Evolutionary conservation across 495 filamentous ascomycete genomes (phyloP).

Genomic region (Jackrogersella multiformis): DNA sequence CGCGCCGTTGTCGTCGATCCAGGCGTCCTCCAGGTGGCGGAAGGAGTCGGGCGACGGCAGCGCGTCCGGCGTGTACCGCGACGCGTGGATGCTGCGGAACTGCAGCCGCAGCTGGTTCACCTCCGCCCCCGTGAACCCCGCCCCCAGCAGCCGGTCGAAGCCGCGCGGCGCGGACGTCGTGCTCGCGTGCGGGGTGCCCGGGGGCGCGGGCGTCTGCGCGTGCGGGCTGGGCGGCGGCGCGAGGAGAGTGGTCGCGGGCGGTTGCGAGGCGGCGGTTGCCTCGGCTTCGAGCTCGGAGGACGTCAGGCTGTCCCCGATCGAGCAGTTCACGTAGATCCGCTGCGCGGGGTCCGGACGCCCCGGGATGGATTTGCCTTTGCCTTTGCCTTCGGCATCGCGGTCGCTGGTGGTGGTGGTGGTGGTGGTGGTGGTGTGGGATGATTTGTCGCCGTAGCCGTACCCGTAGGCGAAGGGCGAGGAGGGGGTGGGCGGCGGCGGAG

Average conservation of each 20-base stretch:
- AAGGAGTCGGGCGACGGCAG: conserved; percentile 71
- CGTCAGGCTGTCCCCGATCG: conserved; percentile 78
- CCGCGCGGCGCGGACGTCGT: conserved; percentile 73
- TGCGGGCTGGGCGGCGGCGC: background rate
- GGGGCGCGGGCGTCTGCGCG: background rate
- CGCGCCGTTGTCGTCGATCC: conserved; percentile 80
- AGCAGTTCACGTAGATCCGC: conserved; percentile 88
- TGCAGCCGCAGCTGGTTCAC: conserved; percentile 83
- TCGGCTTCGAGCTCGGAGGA: conserved; percentile 74
- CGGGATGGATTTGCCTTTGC: conserved; percentile 63
- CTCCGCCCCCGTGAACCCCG: conserved; percentile 83
- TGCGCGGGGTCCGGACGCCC: conserved; percentile 42
- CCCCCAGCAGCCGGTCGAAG: conserved; percentile 84
- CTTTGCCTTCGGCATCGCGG: conserved; percentile 45
- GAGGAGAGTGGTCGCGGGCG: conserved; percentile 34
- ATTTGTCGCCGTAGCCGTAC: conserved; percentile 2
- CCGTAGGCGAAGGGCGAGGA: background rate
- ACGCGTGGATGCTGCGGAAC: conserved; percentile 80
- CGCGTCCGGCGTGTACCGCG: conserved; percentile 82
- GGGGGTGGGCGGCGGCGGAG: conserved; percentile 53
- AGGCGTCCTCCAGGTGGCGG: conserved; percentile 82
- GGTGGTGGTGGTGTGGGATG: no score
- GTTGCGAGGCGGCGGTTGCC: conserved; percentile 59
- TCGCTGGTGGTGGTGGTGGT: background rate
- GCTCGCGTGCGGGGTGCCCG: conserved; percentile 1